phyloP scores from a whole-genome alignment of 116 monocot genomes.

The Papilionanthe hybrid region DNA sequence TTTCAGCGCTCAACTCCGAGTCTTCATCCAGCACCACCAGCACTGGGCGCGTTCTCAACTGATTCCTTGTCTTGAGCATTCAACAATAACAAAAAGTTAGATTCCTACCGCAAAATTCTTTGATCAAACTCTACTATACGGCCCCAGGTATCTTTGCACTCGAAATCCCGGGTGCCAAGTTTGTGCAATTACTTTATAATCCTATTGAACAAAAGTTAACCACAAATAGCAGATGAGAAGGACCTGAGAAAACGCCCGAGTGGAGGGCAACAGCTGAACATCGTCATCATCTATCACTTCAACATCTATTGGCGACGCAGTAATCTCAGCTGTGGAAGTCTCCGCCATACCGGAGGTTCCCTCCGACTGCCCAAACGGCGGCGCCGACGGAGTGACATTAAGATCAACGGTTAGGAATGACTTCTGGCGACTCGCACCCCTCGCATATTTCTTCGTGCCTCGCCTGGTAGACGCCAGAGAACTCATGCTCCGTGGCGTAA shows the following conservation, averaged over 20 bases:
- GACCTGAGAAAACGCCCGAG: constrained; percentile 21
- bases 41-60: background rate
- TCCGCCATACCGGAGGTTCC: background rate
- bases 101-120: background rate
- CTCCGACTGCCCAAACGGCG: background rate
- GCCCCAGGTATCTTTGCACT: background rate
- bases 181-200: background rate
- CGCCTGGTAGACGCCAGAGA: background rate
- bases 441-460: background rate
- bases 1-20: background rate
- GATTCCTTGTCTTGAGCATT: background rate
- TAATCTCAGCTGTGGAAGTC: background rate
- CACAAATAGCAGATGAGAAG: background rate
- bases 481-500: constrained; percentile 1
- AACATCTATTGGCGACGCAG: constrained; percentile 13
- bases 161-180: background rate
- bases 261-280: constrained; percentile 15
- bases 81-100: background rate
- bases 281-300: constrained; percentile 25
- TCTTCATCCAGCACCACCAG: constrained; percentile 8
- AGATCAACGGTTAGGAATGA: background rate
- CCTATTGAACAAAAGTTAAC: background rate
- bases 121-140: background rate
- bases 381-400: background rate
- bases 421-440: constrained; percentile 4